A percentile compares a stretch with the other conserved stretches of the same genome.
phyloP scores from a whole-genome alignment of 345 rosid species.

The Gossypium anomalum region DNA sequence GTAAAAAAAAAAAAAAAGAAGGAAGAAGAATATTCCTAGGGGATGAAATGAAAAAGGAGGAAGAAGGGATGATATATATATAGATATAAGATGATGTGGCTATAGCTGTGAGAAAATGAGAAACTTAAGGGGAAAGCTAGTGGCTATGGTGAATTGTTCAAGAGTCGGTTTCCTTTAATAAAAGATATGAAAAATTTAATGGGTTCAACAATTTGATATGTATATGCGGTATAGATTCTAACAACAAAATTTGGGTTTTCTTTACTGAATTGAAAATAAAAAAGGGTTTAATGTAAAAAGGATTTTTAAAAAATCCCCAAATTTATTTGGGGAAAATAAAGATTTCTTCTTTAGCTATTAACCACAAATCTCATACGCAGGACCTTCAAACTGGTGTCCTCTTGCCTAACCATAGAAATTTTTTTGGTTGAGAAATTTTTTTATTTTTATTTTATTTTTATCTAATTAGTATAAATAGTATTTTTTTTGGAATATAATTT shows the following conservation, averaged over 20 bases:
- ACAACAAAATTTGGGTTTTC: not conserved
- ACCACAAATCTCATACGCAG: not conserved
- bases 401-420: not conserved
- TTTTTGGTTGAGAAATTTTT: not conserved
- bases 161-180: not conserved
- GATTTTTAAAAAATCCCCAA: not conserved
- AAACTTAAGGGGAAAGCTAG: not conserved
- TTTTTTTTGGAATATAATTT: not conserved
- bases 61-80: constrained; percentile 2
- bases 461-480: not conserved
- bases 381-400: not conserved
- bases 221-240: not conserved
- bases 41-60: not conserved
- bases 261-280: too few species aligned
- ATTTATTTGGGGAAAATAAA: not conserved
- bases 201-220: not conserved
- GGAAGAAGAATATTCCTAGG: not conserved
- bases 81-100: constrained; percentile 38
- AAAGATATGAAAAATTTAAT: not conserved
- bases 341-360: not conserved
- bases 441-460: not conserved
- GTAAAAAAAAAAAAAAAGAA: not conserved
- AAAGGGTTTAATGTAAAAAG: too few species aligned
- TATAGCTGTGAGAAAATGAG: constrained; percentile 4
- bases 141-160: not conserved